These are phyloP conservation scores for Cytospora chrysosperma DNA, from an alignment of 2,329 filamentous ascomycete genomes.

Conservation along the genomic window DNA sequence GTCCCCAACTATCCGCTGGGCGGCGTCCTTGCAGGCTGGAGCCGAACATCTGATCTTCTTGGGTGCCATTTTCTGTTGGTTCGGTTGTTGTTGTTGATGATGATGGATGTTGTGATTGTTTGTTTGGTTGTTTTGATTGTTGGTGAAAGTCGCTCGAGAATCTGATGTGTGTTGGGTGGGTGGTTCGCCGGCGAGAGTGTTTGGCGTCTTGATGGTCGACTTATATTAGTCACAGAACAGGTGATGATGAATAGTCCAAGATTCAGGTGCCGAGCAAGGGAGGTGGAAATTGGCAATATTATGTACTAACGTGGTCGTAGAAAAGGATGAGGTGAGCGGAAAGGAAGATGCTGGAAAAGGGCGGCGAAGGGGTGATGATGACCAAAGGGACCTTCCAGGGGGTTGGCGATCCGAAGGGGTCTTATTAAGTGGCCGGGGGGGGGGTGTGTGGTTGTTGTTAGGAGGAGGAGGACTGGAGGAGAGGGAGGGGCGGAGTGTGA, in stretches of 20 bases:
- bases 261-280: not conserved
- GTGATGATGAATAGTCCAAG: conserved; percentile 3
- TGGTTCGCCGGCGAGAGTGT: not conserved
- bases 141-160: not conserved
- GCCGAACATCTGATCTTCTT: conserved; percentile 84
- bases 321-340: conserved; percentile 10
- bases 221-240: conserved; percentile 14
- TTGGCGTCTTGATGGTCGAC: not conserved
- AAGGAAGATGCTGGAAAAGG: conserved; percentile 26
- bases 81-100: not conserved
- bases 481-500: too few relatives aligned
- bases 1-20: conserved; percentile 92
- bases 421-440: not conserved
- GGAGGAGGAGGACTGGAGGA: too few relatives aligned
- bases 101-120: not conserved
- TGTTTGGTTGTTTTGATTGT: not conserved
- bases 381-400: not conserved
- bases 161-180: not conserved
- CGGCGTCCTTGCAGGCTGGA: conserved; percentile 83
- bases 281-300: conserved; percentile 22
- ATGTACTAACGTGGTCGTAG: conserved; percentile 24
- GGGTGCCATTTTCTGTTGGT: conserved; percentile 53
- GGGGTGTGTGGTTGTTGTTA: too few relatives aligned
- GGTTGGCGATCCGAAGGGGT: not conserved
- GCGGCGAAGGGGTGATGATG: conserved; percentile 17